Base-by-base conservation (phyloP, 805 yeast genomes). In the Starmerella floris region DNA sequence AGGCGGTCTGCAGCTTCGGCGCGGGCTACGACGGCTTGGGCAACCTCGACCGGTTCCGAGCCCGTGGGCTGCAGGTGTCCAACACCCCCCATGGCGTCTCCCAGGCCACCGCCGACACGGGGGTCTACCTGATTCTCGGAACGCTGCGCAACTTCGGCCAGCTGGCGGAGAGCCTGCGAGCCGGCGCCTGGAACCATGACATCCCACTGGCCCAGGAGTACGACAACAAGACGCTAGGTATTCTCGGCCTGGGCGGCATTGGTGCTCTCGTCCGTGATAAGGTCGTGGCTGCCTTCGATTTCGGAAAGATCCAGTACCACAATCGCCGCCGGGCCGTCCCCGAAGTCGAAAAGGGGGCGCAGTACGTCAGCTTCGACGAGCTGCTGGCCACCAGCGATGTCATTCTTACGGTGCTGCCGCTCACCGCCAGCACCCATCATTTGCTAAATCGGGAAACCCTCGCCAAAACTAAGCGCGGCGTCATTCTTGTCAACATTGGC, bases 231-330 rank as follows among this genome's bases (percentile, higher is more conserved):
- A 64, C 65, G 4, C 65, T 75, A 17, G 81, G 80, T 3, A 72
- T 75, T 41, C 60, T 74, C 30, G 81, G 81, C 2, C 63, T 76
- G 68, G 81, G 81, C 5, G 79, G 79, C 6, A 73, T 75, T 56
- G 81, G 80, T 39, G 64, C 73, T 23, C 69, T 72, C 10, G 65
- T 74, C 43, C 67, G 75, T 28, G 73, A 72, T 54, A 65, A 76
- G 50, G 62, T 67, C 43, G 45, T 46, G 41, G 72, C 70, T 2
- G 50, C 52, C 2, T 69, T 75, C 53, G 73, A 73, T 3, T 70
- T 73, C 53, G 65, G 57, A 37, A 66, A 66, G 55, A 63, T 73
- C 49, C 54, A 69, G 39, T 76, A 76, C 61, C 61, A 73, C 59
- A 75, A 74, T 61, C 64, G 80, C 36, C 54, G 56, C 30, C 64